Percentiles rank a stretch among this genome's conserved stretches.
These are phyloP conservation scores for Microdochium bolleyi DNA, from an alignment of 2,329 filamentous ascomycete genomes.

Conservation along the genomic window DNA sequence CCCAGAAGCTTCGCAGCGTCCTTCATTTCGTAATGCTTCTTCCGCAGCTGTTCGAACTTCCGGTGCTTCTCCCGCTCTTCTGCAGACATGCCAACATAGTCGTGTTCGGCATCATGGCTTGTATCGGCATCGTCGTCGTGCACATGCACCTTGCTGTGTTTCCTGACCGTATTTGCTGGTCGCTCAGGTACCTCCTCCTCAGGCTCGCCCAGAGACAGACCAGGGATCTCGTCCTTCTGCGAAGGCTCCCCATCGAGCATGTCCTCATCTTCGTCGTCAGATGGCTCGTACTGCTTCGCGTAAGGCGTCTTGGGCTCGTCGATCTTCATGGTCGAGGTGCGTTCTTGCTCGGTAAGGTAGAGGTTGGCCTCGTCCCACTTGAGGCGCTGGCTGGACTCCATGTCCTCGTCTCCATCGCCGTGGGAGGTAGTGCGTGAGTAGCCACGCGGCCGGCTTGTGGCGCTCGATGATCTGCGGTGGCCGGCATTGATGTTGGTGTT, in stretches of 20 bases:
- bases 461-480: constrained; percentile 74
- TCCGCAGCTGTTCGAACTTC: constrained; percentile 83
- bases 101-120: constrained; percentile 53
- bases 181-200: constrained; percentile 60
- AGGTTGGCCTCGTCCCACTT: constrained; percentile 99
- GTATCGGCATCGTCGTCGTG: constrained; percentile 47
- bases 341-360: constrained; percentile 94
- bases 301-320: constrained; percentile 97
- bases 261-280: constrained; percentile 74
- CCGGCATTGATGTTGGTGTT: constrained; percentile 95
- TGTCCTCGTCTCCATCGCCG: constrained; percentile 34
- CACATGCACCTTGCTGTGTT: constrained; percentile 68
- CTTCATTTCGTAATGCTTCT: constrained; percentile 98
- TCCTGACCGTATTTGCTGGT: constrained; percentile 25
- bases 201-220: constrained; percentile 84
- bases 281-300: constrained; percentile 82
- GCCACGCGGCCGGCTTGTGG: constrained; percentile 50
- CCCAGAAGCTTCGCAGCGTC: constrained; percentile 84
- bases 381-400: constrained; percentile 62
- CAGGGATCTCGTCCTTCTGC: constrained; percentile 73
- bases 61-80: constrained; percentile 88
- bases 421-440: constrained; percentile 53
- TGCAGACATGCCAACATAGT: constrained; percentile 43
- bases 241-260: constrained; percentile 43
- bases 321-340: constrained; percentile 96